phyloP scores from a whole-genome alignment of 768 basidiomycete genomes.

The Boletus speciosus region DNA sequence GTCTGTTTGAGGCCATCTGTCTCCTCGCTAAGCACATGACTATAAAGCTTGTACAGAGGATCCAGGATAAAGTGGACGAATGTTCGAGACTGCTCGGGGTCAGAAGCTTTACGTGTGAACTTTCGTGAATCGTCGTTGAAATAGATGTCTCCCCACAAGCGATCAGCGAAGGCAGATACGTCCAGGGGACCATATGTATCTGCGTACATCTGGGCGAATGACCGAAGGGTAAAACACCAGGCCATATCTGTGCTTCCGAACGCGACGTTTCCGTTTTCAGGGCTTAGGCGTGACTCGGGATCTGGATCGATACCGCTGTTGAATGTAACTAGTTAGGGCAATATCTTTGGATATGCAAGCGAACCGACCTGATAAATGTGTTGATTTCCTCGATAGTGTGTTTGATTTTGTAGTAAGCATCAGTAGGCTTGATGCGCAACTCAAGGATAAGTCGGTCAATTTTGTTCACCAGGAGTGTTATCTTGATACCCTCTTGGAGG shows the following conservation, averaged over 20 bases:
- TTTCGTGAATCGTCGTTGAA: slow-evolving; percentile 82
- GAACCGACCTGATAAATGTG: slow-evolving; percentile 80
- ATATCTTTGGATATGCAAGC: background rate
- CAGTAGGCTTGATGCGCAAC: slow-evolving; percentile 89
- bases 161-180: slow-evolving; percentile 78
- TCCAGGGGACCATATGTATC: slow-evolving; percentile 87
- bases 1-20: slow-evolving; percentile 84
- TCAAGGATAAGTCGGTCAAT: slow-evolving; percentile 96
- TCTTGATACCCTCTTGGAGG: slow-evolving; percentile 82
- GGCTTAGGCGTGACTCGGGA: slow-evolving; percentile 83
- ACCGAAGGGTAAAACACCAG: slow-evolving; percentile 93
- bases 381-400: slow-evolving; percentile 99
- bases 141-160: slow-evolving; percentile 98
- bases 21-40: slow-evolving; percentile 91
- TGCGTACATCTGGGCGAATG: slow-evolving; percentile 95
- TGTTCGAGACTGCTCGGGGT: slow-evolving; percentile 69
- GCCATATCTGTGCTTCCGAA: slow-evolving; percentile 97
- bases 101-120: slow-evolving; percentile 82
- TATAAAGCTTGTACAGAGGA: slow-evolving; percentile 96
- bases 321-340: background rate
- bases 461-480: slow-evolving; percentile 95
- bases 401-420: slow-evolving; percentile 98
- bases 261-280: slow-evolving; percentile 93
- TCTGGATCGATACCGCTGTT: slow-evolving; percentile 79
- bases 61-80: slow-evolving; percentile 97